A percentile compares a stretch with the other conserved stretches of the same genome.
phyloP scores from a whole-genome alignment of 192 early-diverging fungal genomes.

The Entomortierella parvispora region DNA sequence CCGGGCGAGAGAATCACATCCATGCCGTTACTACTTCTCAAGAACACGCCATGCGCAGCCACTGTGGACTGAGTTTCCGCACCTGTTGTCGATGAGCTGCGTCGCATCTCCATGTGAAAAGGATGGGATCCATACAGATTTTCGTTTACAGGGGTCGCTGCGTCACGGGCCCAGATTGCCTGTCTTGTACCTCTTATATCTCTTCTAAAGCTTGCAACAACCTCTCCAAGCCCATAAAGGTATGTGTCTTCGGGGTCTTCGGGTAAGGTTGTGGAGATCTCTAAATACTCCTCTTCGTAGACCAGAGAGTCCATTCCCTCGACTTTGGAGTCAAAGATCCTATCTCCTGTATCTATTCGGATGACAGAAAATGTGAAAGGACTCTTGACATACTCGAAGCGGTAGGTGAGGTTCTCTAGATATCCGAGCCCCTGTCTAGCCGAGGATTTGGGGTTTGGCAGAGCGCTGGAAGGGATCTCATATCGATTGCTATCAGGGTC shows the following conservation, averaged over 20 bases:
- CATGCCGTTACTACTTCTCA: constrained; percentile 77
- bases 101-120: constrained; percentile 69
- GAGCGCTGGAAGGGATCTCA: constrained; percentile 52
- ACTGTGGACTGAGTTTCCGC: too few species aligned
- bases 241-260: constrained; percentile 63
- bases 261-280: constrained; percentile 58
- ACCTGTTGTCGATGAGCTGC: too few species aligned
- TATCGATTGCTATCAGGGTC: constrained; percentile 49
- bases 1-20: constrained; percentile 62
- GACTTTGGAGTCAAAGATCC: constrained; percentile 54
- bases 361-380: constrained; percentile 58
- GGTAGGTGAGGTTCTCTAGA: constrained; percentile 28
- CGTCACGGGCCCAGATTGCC: constrained; percentile 50
- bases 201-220: constrained; percentile 62
- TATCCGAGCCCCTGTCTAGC: constrained; percentile 15
- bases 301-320: constrained; percentile 58
- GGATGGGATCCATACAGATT: constrained; percentile 76
- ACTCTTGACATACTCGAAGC: constrained; percentile 45
- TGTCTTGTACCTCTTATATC: constrained; percentile 52
- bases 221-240: constrained; percentile 76
- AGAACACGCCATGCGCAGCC: constrained; percentile 56
- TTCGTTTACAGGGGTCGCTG: constrained; percentile 53
- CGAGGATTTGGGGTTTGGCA: constrained; percentile 31
- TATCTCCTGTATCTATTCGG: constrained; percentile 47
- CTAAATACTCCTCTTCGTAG: constrained; percentile 74